Evolutionary conservation across 139 green algal genomes (phyloP).

Genomic region (Tetradesmus obliquus): DNA sequence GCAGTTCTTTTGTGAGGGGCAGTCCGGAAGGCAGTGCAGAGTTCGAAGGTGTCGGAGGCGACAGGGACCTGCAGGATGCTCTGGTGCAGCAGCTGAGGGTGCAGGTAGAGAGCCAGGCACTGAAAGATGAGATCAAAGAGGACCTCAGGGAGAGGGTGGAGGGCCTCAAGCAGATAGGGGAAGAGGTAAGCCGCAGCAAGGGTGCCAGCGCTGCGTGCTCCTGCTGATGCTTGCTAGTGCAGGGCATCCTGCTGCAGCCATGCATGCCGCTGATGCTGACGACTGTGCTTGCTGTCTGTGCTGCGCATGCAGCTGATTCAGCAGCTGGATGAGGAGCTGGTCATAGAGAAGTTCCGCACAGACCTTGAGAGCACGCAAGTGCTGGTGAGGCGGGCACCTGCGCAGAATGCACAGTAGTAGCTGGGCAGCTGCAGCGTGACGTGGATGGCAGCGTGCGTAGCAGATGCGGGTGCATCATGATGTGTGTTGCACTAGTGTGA

Average conservation of each 20-base stretch:
- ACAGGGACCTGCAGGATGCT: conserved; percentile 34
- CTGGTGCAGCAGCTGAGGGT: conserved; percentile 44
- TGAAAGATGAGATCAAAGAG: conserved; percentile 45
- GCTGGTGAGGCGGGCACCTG: conserved; percentile 5
- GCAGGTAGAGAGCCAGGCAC: conserved; percentile 32
- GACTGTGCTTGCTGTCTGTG: not conserved
- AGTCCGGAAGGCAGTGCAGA: not conserved
- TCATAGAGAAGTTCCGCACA: conserved; percentile 45
- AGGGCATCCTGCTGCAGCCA: not conserved
- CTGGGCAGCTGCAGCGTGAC: too few species aligned
- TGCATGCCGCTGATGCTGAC: not conserved
- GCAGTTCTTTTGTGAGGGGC: not conserved
- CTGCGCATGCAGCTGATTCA: conserved; percentile 16
- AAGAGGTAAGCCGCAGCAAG: conserved; percentile 27
- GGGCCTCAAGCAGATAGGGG: conserved; percentile 30
- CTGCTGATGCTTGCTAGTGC: not conserved
- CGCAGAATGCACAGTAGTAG: not conserved
- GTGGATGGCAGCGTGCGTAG: too few species aligned
- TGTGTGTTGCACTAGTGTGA: too few species aligned
- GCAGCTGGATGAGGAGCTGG: conserved; percentile 42
- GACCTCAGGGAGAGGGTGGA: conserved; percentile 43
- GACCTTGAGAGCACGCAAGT: conserved; percentile 38
- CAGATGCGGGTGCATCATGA: too few species aligned
- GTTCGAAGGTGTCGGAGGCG: conserved; percentile 38
- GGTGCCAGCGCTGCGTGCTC: too few species aligned